Base-by-base conservation (phyloP, 257 asterid genomes). In the Plantago ovata region DNA sequence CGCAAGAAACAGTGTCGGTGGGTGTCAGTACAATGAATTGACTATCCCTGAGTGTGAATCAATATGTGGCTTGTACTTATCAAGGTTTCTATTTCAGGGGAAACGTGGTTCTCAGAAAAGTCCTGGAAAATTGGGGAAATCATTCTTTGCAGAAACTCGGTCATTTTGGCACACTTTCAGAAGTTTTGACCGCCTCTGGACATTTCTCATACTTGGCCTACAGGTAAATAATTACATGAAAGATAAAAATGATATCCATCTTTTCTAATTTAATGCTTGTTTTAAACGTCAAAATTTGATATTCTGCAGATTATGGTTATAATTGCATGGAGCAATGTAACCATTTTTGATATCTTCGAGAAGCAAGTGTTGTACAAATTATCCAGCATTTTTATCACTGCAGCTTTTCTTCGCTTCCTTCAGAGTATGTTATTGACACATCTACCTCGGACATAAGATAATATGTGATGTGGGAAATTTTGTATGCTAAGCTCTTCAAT, bases 121-220 rank as follows among this genome's bases (percentile, higher is more conserved):
- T 62, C 70, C 80, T 3, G 85, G 78, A 64, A 81, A 65, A 45
- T 76, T 84, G 73, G 97, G 95, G 49, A 93, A 93, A 72, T 88
- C 98, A 9, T 92, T 79, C 81, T 93, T 93, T 51, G 95, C 86
- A 7, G 98, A 93, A 75, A 93, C 87, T 56, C 82, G 98, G 42
- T 66, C 97, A 56, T 93, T 88, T 82, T 93, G 97, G 98, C 98
- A 93, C 75, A 86, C 72, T 24, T 88, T 84, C 69, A 79, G 97
- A 67, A 93, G 98, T 71, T 93, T 81, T 70, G 98, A 93, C 67
- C 95, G 98, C 38, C 81, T 93, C 14, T 93, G 98, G 98, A 86
- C 98, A 61, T 93, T 93, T 71, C 81, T 84, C 24, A 42, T 81
- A 67, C 94, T 93, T 66, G 79, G 79, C 63, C 75, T 88, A 67